Evolutionary conservation across 75 land plant genomes (phyloP), one percentile per base, ranked within the genome.

Genomic region (Pseudotsuga menziesii): DNA sequence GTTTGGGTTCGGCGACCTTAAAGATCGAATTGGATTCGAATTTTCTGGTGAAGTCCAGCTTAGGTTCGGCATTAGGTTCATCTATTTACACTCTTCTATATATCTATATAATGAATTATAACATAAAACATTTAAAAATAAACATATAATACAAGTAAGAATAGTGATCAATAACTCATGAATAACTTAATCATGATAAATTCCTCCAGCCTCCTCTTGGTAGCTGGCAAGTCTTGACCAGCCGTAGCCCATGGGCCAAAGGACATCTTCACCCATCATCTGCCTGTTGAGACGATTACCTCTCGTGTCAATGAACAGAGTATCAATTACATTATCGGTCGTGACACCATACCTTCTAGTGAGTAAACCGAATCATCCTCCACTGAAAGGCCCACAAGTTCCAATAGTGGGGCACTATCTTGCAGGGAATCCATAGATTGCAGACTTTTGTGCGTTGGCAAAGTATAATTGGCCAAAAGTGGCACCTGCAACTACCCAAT

Each of bases 361-460:
- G 77, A 82, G 35, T 3, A 70, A 62, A 2, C 89, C 84, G 25
- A 72, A 79, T 8, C 86, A 84, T 4, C 86, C 87, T 9, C 84
- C 86, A 14, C 78, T 61, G 2, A 84, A 55, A 52, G 82, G 82
- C 1, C 89, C 86, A 14, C 84, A 82, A 3, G 80, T 75, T 15
- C 84, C 89, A 14, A 84, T 58, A 14, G 84, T 84, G 27, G 84
- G 82, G 74, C 89, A 88, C 1, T 66, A 20, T 0, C 87, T 87
- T 0, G 87, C 86, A 0, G 84, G 87, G 74, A 88, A 87, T 26
- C 69, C 81, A 20, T 19, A 69, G 39, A 27, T 48, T 9, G 23
- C 19, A 20, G 78, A 80, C 36, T 56, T 69, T 32, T 72, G 60
- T 2, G 82, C 85, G 7, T 83, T 76, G 26, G 62, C 73, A 74